Evolutionary conservation across 192 early-diverging fungal species (phyloP), one percentile per base, ranked within the genome.

Genomic region (Allomyces macrogynus): DNA sequence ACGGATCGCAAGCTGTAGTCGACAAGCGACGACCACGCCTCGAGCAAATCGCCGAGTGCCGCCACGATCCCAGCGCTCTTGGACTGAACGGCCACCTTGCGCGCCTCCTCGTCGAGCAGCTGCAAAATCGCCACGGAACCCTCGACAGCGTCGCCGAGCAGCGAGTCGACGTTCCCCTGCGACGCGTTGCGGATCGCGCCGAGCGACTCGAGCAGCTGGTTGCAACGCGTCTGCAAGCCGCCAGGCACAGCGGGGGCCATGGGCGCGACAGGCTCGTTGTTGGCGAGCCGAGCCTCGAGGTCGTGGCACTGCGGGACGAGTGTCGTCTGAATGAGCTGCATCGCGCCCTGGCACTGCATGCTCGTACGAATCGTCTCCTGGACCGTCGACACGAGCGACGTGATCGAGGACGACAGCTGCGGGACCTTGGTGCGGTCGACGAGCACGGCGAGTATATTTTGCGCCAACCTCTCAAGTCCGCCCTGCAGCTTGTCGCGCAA

Each of bases 181-280:
- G 49, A 14, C 49, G 49, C 49, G 12, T n/a, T n/a, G 0, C 12
- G 16, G 16, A 57, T 14, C 49, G 49, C 49, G 20, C 20, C 20
- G 49, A 57, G 49, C 49, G 49, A 57, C 49, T 57, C 49, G 49
- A 57, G 49, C 49, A 57, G 49, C 49, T 57, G 49, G 49, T 57
- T 57, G 49, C 49, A 57, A 1, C 49, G 49, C 3, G 12, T 14
- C 16, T 14, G 16, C 49, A 57, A 4, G 0, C 16, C 49, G 5
- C 49, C 49, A 16, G 49, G 49, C 12, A 57, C 49, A 3, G 20
- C 49, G 16, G 49, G 49, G 12, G 16, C 49, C 49, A n/a, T n/a
- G 16, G 49, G 3, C 0, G 32, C 5, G 3, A 57, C 49, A n/a
- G 49, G 16, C 49, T 14, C 49, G 2, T n/a, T n/a, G 49, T 14